phyloP scores from a whole-genome alignment of 257 asterid species.

The Gentiana macrophylla region DNA sequence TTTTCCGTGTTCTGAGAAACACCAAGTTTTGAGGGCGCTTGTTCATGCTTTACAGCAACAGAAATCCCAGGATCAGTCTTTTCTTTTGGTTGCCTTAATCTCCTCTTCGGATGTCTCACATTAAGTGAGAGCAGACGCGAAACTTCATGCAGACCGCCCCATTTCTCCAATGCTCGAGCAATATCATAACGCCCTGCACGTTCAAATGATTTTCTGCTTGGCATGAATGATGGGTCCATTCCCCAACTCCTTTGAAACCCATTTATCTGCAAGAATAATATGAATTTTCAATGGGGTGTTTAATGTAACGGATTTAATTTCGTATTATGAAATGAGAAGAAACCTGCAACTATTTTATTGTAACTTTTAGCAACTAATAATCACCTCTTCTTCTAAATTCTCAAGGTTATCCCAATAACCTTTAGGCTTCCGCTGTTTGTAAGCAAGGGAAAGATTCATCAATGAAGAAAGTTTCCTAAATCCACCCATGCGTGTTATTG shows the following conservation, averaged over 20 bases:
- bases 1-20: constrained; percentile 55
- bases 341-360: background rate
- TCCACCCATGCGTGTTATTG: constrained; percentile 87
- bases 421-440: constrained; percentile 91
- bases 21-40: constrained; percentile 23
- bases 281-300: constrained; percentile 1
- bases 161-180: constrained; percentile 91
- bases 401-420: constrained; percentile 95
- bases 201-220: constrained; percentile 89
- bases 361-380: constrained; percentile 6
- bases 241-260: constrained; percentile 94
- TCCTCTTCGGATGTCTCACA: constrained; percentile 75
- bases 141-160: constrained; percentile 97
- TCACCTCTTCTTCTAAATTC: constrained; percentile 82
- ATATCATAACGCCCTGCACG: constrained; percentile 94
- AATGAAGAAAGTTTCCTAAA: constrained; percentile 62
- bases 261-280: constrained; percentile 34
- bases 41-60: constrained; percentile 23
- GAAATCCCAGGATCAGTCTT: constrained; percentile 27
- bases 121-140: constrained; percentile 75
- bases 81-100: constrained; percentile 39
- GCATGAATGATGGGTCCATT: constrained; percentile 90
- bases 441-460: constrained; percentile 86
- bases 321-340: background rate
- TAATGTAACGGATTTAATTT: no score